Base-by-base conservation (phyloP, 257 asterid species). In the Osmanthus fragrans region DNA sequence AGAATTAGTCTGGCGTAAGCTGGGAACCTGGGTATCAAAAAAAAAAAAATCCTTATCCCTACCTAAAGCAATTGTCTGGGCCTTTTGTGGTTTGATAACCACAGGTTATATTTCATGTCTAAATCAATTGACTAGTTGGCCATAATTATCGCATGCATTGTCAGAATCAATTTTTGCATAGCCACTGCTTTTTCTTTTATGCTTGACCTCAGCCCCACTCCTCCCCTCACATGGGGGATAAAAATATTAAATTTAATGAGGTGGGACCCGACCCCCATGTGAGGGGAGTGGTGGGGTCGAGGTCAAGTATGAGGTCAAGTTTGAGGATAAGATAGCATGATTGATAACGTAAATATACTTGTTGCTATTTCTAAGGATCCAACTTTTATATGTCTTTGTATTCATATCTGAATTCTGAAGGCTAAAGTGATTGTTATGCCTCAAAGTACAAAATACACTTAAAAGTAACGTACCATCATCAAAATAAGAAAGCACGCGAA, bases 381-480 rank as follows among this genome's bases (percentile, higher is more conserved):
- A 3, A 9, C 36, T 63, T 63, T 63, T 25, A 8, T 10, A 63
- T 4, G 16, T 58, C 66, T 58, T 58, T 21, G 66, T 58, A 58
- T 21, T 58, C 66, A 21, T n/a, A 5, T n/a, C 10, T 7, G 11
- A 21, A 19, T 16, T 70, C 33, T 37, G 33, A 21, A 36, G 32
- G 33, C 29, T 21, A 70, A 69, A 21, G 29, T 12, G 54, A 70
- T 70, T 19, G 25, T 39, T 37, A 7, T 25, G 30, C 18, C 19
- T 37, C 30, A 37, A 36, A n/a, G 56, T 37, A 37, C 19, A 73
- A 80, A 72, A 79, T 63, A 80, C 80, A 49, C 1, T 70, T 75
- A 70, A 54, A 73, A 71, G 78, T 71, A 9, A 4, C 39, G 80
- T 80, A 69, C 72, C 42, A 73, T 74, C 83, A 84, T 84, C 81